Evolutionary conservation across 2,329 filamentous ascomycete species (phyloP), one percentile per base, ranked within the genome.

Genomic region (Sporothrix brunneoviolacea): DNA sequence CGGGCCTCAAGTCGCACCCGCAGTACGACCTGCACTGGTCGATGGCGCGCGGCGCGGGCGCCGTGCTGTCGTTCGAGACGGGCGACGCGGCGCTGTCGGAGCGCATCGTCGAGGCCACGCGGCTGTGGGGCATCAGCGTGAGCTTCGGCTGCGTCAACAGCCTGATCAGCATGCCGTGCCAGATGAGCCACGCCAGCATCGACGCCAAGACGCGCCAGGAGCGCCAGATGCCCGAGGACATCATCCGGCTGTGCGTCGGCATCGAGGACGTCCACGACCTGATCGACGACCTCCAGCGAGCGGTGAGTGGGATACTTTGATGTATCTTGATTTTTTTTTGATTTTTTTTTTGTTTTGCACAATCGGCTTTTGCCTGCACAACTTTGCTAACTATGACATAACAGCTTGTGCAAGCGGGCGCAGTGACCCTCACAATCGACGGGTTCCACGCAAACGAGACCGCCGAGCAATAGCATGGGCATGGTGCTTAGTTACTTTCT

Each of bases 151-250:
- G 93, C 66, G 93, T 98, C 58, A 98, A 98, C 73, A 95, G 88
- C 65, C 73, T 98, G 66, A 98, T 98, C 69, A 96, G 91, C 72
- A 96, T 98, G 91, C 91, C 93, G 8, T 98, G 93, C 71, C 90
- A 91, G 62, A 98, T 98, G 94, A 97, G 91, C 70, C 93, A 98
- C 69, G 93, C 93, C 35, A 95, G 89, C 65, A 98, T 98, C 63
- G 93, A 97, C 64, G 88, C 90, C 53, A 95, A 95, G 73, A 97
- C 91, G 47, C 77, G 93, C 59, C 76, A 82, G 61, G 90, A 95
- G 70, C 80, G 91, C 57, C 84, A 91, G 57, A 86, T 98, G 83
- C 93, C 93, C 10, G 93, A 98, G 70, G 93, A 98, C 66, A 86
- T 98, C 54, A 97, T 98, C 61, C 80, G 93, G 50, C 70, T 98